A percentile compares a stretch with the other conserved stretches of the same genome.
Evolutionary conservation across 2,329 filamentous ascomycete genomes (phyloP).

Genomic region (Paecilomyces sp.): DNA sequence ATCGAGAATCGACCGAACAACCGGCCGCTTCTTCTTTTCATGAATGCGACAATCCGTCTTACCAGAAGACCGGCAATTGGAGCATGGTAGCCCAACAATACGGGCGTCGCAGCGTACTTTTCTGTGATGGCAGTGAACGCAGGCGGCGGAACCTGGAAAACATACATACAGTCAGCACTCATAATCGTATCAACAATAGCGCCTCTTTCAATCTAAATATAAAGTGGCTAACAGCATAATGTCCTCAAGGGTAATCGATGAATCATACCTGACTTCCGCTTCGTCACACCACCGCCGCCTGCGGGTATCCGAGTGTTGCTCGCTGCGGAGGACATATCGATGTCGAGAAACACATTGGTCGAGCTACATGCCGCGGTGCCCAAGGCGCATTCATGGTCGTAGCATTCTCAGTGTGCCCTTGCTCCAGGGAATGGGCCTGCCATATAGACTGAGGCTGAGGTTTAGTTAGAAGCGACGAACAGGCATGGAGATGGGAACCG

Average conservation of each 20-base stretch:
- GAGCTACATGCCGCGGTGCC: background rate
- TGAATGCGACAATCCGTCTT: conserved; percentile 41
- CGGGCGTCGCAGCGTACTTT: conserved; percentile 48
- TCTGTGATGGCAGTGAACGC: conserved; percentile 43
- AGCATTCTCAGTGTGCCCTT: background rate
- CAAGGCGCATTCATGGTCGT: background rate
- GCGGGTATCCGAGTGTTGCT: conserved; percentile 23
- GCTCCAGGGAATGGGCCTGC: background rate
- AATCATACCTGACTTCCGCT: conserved; percentile 31
- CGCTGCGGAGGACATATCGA: conserved; percentile 30
- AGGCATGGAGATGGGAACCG: background rate
- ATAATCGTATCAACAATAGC: background rate
- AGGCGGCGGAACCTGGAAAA: conserved; percentile 26
- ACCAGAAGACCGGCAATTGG: conserved; percentile 40
- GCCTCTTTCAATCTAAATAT: no score
- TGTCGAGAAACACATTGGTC: conserved; percentile 7
- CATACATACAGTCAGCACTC: background rate
- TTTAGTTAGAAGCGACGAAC: background rate
- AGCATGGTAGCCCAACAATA: conserved; percentile 40
- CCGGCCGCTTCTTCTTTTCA: conserved; percentile 44
- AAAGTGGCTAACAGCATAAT: background rate
- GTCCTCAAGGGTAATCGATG: background rate
- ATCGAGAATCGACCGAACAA: conserved; percentile 33
- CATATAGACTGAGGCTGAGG: background rate
- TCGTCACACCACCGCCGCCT: conserved; percentile 29